Evolutionary conservation across 2,329 filamentous ascomycete genomes (phyloP).

Genomic region (Venturia nashicola): DNA sequence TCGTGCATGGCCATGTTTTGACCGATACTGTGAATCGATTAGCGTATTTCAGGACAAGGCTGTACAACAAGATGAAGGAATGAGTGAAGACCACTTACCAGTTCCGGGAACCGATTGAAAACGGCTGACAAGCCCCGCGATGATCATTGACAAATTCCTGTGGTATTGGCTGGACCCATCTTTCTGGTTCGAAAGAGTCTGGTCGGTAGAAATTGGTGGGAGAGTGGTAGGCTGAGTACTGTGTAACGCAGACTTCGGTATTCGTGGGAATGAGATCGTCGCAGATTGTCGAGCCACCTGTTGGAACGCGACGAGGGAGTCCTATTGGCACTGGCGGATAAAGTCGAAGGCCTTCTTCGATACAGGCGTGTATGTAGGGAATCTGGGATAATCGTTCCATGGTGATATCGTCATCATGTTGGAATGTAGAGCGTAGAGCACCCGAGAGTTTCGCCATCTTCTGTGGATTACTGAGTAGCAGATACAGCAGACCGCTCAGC

Average conservation of each 20-base stretch:
- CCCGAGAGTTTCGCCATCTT: constrained; percentile 17
- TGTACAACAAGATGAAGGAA: background rate
- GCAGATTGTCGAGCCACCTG: constrained; percentile 24
- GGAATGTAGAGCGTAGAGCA: constrained; percentile 17
- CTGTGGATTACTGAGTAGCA: constrained; percentile 20
- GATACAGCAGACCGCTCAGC: constrained; percentile 26
- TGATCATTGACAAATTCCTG: background rate
- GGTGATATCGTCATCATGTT: constrained; percentile 2
- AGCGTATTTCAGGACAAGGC: background rate
- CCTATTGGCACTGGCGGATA: constrained; percentile 34
- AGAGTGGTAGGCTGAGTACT: constrained; percentile 13
- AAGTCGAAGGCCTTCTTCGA: constrained; percentile 33
- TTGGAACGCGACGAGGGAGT: constrained; percentile 24
- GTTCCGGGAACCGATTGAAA: constrained; percentile 19
- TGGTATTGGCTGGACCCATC: constrained; percentile 17
- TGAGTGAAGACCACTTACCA: constrained; percentile 11
- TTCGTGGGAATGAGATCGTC: constrained; percentile 22
- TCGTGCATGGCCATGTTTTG: constrained; percentile 23
- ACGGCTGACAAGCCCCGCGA: constrained; percentile 20
- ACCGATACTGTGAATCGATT: background rate
- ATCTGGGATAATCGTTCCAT: constrained; percentile 12
- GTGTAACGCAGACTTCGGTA: background rate
- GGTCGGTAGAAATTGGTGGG: constrained; percentile 22
- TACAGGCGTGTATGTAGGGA: constrained; percentile 31
- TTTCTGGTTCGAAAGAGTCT: constrained; percentile 23